phyloP scores from a whole-genome alignment of 176 grass and related monocot species.

The Oryza longistaminata region DNA sequence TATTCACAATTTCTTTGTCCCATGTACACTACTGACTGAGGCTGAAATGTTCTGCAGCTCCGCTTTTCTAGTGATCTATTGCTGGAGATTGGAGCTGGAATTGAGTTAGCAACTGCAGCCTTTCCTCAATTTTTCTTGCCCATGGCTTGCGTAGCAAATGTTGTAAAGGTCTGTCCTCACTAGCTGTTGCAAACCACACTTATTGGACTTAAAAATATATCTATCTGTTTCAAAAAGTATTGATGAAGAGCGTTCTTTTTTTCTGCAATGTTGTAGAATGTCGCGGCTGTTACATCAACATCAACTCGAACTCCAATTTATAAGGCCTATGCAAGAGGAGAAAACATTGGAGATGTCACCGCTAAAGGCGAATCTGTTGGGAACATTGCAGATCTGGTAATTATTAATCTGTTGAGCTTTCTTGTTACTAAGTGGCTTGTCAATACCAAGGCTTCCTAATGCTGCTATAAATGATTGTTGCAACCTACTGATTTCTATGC shows the following conservation, averaged over 20 bases:
- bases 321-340: constrained; percentile 95
- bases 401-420: constrained; percentile 13
- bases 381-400: constrained; percentile 98
- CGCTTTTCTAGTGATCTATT: constrained; percentile 91
- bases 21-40: constrained; percentile 18
- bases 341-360: constrained; percentile 99
- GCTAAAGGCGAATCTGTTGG: constrained; percentile 97
- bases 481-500: background rate
- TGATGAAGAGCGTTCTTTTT: constrained; percentile 18
- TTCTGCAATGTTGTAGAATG: constrained; percentile 51
- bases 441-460: background rate
- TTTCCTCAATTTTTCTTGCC: constrained; percentile 97
- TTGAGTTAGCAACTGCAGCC: constrained; percentile 86
- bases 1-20: constrained; percentile 8
- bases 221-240: constrained; percentile 25
- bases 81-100: constrained; percentile 94
- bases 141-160: constrained; percentile 93
- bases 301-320: constrained; percentile 97
- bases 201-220: constrained; percentile 11
- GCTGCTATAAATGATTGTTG: background rate
- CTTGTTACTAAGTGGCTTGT: constrained; percentile 4
- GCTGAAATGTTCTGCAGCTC: constrained; percentile 53
- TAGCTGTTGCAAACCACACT: background rate
- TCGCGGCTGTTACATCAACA: constrained; percentile 97
- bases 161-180: constrained; percentile 67